Evolutionary conservation across 495 filamentous ascomycete genomes (phyloP), one percentile per base, ranked within the genome.

Genomic region (Cercophora newfieldiana): DNA sequence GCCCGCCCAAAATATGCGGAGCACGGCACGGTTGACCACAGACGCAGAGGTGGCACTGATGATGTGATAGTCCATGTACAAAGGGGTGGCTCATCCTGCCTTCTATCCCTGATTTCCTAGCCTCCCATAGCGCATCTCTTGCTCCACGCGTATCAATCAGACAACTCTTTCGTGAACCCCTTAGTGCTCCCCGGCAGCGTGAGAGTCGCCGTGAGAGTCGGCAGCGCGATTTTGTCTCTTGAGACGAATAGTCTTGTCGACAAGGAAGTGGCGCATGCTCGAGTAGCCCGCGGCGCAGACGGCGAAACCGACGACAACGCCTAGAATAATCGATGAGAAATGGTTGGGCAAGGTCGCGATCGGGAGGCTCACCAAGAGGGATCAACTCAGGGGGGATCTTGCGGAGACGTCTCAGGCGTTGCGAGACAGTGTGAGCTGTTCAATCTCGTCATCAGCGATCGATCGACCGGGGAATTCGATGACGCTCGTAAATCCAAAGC

Each of bases 341-440:
- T 72, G 67, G 48, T 57, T 37, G 44, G 63, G 28, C 31, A n/a
- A 16, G 6, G 37, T 26, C 44, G 50, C 44, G 12, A 28, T 64
- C n/a, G 28, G 29, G 71, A 57, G 63, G 83, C 88, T 77, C 89
- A 97, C 94, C 92, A 69, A 99, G 87, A 71, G 95, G 95, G 73
- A 94, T 87, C 87, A 99, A 85, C 85, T 99, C 95, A 57, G 94
- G 88, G 66, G 95, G 95, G 74, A 97, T 88, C 82, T 87, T 87
- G 86, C 90, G 92, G 66, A 97, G 80, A 68, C 84, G 86, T 72
- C 95, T 89, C 66, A 99, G 83, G 71, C 96, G 90, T 83, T 99
- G 95, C 54, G 95, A 97, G 81, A 99, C 89, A 65, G 95, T 98
- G 83, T 98, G 95, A 75, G 92, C 95, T 99, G 71, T 69, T 26